These are phyloP conservation scores for Rhizopogon roseolus DNA, from an alignment of 768 basidiomycete genomes.

Conservation along the genomic window DNA sequence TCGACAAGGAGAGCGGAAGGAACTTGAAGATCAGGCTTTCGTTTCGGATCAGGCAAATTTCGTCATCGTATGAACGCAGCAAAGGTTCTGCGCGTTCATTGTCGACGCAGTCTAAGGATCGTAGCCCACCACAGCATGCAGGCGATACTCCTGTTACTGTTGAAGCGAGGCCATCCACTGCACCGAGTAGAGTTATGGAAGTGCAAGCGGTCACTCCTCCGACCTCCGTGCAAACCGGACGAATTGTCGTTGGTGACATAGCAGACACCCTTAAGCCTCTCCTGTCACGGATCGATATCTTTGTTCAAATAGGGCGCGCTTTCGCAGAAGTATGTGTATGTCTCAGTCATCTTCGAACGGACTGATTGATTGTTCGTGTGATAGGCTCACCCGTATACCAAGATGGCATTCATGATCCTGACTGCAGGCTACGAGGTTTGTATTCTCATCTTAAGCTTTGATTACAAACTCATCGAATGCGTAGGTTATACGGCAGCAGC, in stretches of 20 bases:
- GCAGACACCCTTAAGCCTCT: not conserved
- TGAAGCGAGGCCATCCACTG: not conserved
- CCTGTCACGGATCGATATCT: not conserved
- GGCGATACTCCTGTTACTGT: not conserved
- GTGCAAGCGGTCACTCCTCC: not conserved
- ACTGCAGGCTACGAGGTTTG: not conserved
- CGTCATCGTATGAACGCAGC: not conserved
- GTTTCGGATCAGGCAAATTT: not conserved
- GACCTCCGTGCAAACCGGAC: not conserved
- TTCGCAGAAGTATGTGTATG: not conserved
- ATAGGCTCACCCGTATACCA: slow-evolving; percentile 4
- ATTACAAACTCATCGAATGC: not conserved
- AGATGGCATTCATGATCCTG: not conserved
- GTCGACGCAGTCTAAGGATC: not conserved
- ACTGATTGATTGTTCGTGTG: not conserved
- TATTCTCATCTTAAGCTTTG: not conserved
- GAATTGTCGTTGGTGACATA: not conserved
- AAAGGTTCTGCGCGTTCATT: not conserved
- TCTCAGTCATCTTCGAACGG: not conserved
- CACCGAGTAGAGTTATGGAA: not conserved
- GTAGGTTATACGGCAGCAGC: not conserved
- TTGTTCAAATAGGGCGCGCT: not conserved
- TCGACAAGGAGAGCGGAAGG: not conserved
- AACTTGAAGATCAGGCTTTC: not conserved
- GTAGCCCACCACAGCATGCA: not conserved